Evolutionary conservation across 1,139 yeast species (phyloP), one percentile per base, ranked within the genome.

Genomic region (Sugiyamaella pinicola): DNA sequence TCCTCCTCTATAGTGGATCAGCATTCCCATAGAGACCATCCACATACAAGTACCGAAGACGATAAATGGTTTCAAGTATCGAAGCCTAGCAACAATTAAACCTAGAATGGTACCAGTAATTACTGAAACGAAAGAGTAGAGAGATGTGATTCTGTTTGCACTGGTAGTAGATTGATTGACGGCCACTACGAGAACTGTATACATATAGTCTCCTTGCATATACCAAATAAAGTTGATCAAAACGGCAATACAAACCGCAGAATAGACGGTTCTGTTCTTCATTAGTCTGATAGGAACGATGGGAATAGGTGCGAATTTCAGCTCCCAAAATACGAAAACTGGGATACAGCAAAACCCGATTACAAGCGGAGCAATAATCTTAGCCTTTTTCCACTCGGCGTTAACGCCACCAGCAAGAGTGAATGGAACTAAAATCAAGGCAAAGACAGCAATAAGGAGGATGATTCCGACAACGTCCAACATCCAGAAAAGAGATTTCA

Each of bases 141-240:
- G 70, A 1, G 83, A 77, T 2, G 81, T 72, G 62, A 85, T 84
- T 69, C 89, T 77, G 10, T 85, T 81, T 12, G 91, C 89, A 5
- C 88, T 81, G 50, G 72, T 74, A 46, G 74, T 69, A 13, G 83
- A 72, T 58, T 82, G 81, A 63, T 81, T 73, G 67, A 84, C 79
- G 2, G 85, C 84, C 37, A 84, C 87, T 47, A 80, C 63, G 56
- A 85, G 72, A 17, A 84, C 83, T 0, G 89, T 78, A 67, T 81
- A 84, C 70, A 85, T 69, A 66, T 75, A 85, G 61, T 82, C 87
- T 57, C 83, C 82, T 49, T 85, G 87, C 85, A 84, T 80, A 69
- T 79, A 79, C 79, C 80, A 84, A 49, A 82, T 71, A 65, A 82
- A 77, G 69, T 82, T 76, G 59, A 82, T 76, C 55, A 80, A 70